Percentiles rank a stretch among this genome's conserved stretches.
These are phyloP conservation scores for Austroboletus novae-zelandiae DNA, from an alignment of 1,284 basidiomycete genomes.

Conservation along the genomic window DNA sequence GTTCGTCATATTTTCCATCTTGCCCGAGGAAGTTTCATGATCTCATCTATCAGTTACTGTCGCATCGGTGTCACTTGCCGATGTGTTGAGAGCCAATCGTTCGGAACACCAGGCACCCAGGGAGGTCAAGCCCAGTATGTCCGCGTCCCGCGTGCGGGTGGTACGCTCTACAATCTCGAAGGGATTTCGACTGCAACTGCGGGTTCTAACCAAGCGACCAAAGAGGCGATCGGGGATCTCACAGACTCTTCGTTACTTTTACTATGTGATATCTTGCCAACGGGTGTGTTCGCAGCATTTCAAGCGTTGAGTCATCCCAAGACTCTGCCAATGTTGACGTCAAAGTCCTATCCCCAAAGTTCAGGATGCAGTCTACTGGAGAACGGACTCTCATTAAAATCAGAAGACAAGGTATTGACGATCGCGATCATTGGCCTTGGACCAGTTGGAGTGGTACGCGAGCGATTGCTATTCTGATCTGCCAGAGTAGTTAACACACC, in stretches of 20 bases:
- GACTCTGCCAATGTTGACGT: slow-evolving; percentile 53
- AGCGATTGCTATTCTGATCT: not conserved
- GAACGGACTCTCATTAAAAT: slow-evolving; percentile 23
- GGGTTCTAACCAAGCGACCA: slow-evolving; percentile 32
- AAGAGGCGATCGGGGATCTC: slow-evolving; percentile 39
- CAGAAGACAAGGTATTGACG: slow-evolving; percentile 51
- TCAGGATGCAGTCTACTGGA: slow-evolving; percentile 24
- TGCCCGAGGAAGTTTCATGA: not conserved
- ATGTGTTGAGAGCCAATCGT: slow-evolving; percentile 65
- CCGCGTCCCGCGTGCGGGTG: slow-evolving; percentile 76
- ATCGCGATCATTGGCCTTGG: slow-evolving; percentile 72
- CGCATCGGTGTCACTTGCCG: slow-evolving; percentile 74
- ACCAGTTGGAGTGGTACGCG: slow-evolving; percentile 67
- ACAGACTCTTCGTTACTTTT: slow-evolving; percentile 66
- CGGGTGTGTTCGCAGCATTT: slow-evolving; percentile 71
- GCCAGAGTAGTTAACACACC: not conserved
- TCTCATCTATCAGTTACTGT: slow-evolving; percentile 55
- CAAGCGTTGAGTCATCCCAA: slow-evolving; percentile 75
- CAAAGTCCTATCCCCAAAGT: slow-evolving; percentile 56
- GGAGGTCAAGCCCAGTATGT: slow-evolving; percentile 90
- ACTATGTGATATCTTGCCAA: slow-evolving; percentile 79
- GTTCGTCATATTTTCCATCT: slow-evolving; percentile 27
- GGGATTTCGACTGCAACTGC: slow-evolving; percentile 38
- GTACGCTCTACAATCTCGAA: slow-evolving; percentile 70
- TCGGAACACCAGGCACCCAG: slow-evolving; percentile 70